Evolutionary conservation across 768 basidiomycete species (phyloP).

Genomic region (Macrolepiota fuliginosa): DNA sequence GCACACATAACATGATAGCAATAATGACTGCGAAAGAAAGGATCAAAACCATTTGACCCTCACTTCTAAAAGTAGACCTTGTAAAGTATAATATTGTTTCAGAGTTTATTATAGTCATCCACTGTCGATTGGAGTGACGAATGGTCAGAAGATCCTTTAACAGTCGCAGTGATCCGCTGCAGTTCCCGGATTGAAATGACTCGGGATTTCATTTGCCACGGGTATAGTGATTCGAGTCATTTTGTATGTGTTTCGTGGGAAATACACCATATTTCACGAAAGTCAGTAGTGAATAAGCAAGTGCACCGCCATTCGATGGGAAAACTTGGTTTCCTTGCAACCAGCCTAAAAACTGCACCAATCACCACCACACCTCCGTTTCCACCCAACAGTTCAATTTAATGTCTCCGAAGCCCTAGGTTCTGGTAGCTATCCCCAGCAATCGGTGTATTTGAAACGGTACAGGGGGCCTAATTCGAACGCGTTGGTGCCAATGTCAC

Average conservation of each 20-base stretch:
- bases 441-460: not conserved
- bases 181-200: not conserved
- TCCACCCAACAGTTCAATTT: not conserved
- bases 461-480: not conserved
- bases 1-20: conserved; percentile 2
- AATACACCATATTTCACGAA: not conserved
- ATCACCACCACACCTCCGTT: not conserved
- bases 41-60: not conserved
- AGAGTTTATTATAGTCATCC: conserved; percentile 3
- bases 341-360: not conserved
- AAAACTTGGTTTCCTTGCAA: not conserved
- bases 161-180: not conserved
- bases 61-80: not conserved
- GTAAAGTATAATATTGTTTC: not conserved
- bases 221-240: not conserved
- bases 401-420: not conserved
- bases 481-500: not conserved
- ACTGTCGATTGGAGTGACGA: not conserved
- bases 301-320: not conserved
- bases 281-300: not conserved
- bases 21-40: not conserved
- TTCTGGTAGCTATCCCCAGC: not conserved
- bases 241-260: not conserved
- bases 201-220: not conserved
- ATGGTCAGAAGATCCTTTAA: not conserved